These are phyloP conservation scores for Eurotiales sp. DNA, from an alignment of 2,329 filamentous ascomycete species.

Conservation along the genomic window DNA sequence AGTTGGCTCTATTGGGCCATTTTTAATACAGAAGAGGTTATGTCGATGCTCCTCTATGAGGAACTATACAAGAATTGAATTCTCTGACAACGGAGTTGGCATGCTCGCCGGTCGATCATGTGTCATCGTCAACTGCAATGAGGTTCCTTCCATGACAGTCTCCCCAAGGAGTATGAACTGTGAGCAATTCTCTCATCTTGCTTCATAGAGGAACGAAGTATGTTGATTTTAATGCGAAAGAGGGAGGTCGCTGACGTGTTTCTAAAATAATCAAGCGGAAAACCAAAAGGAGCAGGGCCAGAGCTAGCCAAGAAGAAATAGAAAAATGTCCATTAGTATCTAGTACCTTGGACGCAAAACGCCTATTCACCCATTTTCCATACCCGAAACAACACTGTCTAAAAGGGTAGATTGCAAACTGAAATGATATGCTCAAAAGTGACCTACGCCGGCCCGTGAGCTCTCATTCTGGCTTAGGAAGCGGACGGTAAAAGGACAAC, in stretches of 20 bases:
- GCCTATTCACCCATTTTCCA: slow-evolving; percentile 15
- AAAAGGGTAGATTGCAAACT: slow-evolving; percentile 8
- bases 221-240: background rate
- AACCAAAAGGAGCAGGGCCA: background rate
- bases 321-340: slow-evolving; percentile 27
- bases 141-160: background rate
- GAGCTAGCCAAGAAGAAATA: slow-evolving; percentile 16
- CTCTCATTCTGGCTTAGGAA: slow-evolving; percentile 7
- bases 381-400: slow-evolving; percentile 14
- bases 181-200: background rate
- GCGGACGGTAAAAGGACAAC: slow-evolving; percentile 7
- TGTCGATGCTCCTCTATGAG: too few relatives aligned
- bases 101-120: too few relatives aligned
- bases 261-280: background rate
- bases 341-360: slow-evolving; percentile 11
- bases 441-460: slow-evolving; percentile 2
- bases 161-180: too few relatives aligned
- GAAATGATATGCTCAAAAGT: slow-evolving; percentile 11
- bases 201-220: slow-evolving; percentile 4
- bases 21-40: too few relatives aligned
- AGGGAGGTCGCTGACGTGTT: background rate
- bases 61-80: too few relatives aligned
- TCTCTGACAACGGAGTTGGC: too few relatives aligned
- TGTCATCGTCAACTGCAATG: background rate
- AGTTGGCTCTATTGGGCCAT: too few relatives aligned